These are phyloP conservation scores for Aspergillus bridgeri DNA, from an alignment of 495 filamentous ascomycete species.

Conservation along the genomic window DNA sequence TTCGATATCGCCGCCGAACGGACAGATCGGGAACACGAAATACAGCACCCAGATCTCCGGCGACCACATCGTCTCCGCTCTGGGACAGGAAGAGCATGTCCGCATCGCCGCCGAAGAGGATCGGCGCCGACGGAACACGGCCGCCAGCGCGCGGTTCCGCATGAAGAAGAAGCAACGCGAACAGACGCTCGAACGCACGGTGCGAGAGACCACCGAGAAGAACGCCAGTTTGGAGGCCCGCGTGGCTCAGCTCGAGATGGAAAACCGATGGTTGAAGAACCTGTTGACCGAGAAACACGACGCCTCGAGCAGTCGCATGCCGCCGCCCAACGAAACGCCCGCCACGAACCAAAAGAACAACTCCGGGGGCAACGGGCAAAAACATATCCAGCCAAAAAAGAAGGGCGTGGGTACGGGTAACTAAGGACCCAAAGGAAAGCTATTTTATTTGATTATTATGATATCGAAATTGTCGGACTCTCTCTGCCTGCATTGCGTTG, in stretches of 20 bases:
- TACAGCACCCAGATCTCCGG: conserved; percentile 46
- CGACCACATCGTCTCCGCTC: conserved; percentile 41
- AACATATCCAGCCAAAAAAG: conserved; percentile 49
- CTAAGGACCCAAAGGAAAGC: conserved; percentile 26
- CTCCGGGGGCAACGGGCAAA: conserved; percentile 30
- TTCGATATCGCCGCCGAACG: conserved; percentile 48
- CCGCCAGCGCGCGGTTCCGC: conserved; percentile 90
- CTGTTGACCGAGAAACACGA: conserved; percentile 90
- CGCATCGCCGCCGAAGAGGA: conserved; percentile 91
- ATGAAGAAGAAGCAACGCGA: conserved; percentile 99
- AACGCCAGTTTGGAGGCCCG: conserved; percentile 73
- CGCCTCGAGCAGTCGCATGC: conserved; percentile 24
- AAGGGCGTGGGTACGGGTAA: conserved; percentile 45
- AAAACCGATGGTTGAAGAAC: conserved; percentile 96
- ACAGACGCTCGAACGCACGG: conserved; percentile 82
- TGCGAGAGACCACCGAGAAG: conserved; percentile 89
- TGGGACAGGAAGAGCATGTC: conserved; percentile 45
- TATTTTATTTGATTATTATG: conserved; percentile 16
- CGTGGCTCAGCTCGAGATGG: conserved; percentile 84
- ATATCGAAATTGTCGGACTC: background rate
- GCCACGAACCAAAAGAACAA: conserved; percentile 23
- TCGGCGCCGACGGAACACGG: conserved; percentile 94
- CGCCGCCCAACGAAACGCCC: conserved; percentile 22
- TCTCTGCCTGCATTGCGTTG: background rate
- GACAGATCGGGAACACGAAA: conserved; percentile 43